phyloP scores from a whole-genome alignment of 495 filamentous ascomycete species.

The Chaetomium cochliodes region DNA sequence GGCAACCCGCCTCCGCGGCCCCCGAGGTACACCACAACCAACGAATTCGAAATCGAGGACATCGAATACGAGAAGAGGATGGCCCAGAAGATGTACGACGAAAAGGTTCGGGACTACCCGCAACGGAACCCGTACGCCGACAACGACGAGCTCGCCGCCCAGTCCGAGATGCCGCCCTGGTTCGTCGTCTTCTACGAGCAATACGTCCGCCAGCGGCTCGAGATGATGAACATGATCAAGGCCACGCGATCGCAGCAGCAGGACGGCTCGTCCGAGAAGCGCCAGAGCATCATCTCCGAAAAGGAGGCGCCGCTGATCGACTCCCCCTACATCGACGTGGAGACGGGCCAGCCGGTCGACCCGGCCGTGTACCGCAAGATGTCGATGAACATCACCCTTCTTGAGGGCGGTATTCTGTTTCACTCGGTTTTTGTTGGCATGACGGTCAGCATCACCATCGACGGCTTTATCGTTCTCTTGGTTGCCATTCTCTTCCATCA shows the following conservation, averaged over 20 bases:
- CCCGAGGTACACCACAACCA: constrained; percentile 32
- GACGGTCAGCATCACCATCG: constrained; percentile 62
- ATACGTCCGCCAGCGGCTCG: constrained; percentile 52
- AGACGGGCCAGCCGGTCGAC: constrained; percentile 43
- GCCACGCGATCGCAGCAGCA: constrained; percentile 15
- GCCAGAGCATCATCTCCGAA: constrained; percentile 26
- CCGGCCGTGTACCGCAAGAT: constrained; percentile 49
- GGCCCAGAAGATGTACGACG: constrained; percentile 41
- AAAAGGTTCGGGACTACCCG: constrained; percentile 26
- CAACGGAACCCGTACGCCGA: constrained; percentile 30
- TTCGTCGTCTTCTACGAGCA: constrained; percentile 57
- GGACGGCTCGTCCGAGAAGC: constrained; percentile 21
- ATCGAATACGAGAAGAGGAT: constrained; percentile 44
- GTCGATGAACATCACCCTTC: constrained; percentile 54
- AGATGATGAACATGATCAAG: constrained; percentile 50
- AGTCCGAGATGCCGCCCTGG: constrained; percentile 55
- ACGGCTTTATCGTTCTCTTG: constrained; percentile 64
- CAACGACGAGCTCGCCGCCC: constrained; percentile 29
- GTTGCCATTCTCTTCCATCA: constrained; percentile 69
- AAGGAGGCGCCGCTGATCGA: constrained; percentile 18
- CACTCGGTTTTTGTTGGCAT: constrained; percentile 67
- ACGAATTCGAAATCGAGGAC: constrained; percentile 38
- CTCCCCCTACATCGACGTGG: constrained; percentile 42
- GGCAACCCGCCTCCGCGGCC: constrained; percentile 27
- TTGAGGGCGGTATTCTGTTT: constrained; percentile 59